A percentile compares a stretch with the other conserved stretches of the same genome.
phyloP scores from a whole-genome alignment of 2,329 filamentous ascomycete genomes.

The Penicillium paneum region DNA sequence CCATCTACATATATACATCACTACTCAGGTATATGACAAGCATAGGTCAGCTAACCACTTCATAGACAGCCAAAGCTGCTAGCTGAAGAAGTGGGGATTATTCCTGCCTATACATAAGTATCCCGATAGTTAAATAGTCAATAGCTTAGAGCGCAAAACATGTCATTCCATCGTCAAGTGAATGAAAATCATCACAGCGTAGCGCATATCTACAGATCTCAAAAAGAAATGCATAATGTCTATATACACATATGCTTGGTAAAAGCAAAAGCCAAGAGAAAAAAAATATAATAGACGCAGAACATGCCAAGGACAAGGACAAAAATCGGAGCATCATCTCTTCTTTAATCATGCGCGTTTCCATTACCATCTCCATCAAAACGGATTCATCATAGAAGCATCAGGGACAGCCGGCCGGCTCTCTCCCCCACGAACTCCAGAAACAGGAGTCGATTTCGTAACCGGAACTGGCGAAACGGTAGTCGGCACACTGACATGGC shows the following conservation, averaged over 20 bases:
- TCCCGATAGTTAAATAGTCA: too few species aligned
- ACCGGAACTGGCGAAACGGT: slow-evolving; percentile 21
- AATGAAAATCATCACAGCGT: background rate
- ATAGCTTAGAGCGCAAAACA: background rate
- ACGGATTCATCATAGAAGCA: slow-evolving; percentile 36
- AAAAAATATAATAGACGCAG: background rate
- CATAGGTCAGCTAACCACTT: too few species aligned
- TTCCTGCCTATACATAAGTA: too few species aligned
- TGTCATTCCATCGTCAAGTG: background rate
- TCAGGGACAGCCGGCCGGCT: slow-evolving; percentile 27
- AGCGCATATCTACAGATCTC: background rate
- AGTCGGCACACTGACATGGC: slow-evolving; percentile 21
- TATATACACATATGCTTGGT: background rate
- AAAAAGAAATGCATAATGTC: background rate
- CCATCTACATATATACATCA: too few species aligned
- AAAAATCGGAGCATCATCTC: background rate
- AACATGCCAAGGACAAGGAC: too few species aligned
- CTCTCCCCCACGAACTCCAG: background rate
- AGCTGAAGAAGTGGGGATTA: too few species aligned
- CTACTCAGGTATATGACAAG: too few species aligned
- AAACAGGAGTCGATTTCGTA: slow-evolving; percentile 16
- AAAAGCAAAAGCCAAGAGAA: background rate
- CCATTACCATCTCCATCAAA: slow-evolving; percentile 22
- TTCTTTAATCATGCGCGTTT: slow-evolving; percentile 14
- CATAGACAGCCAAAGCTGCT: too few species aligned